Percentiles rank a stretch among this genome's conserved stretches.
phyloP scores from a whole-genome alignment of 352 stramenopile species.

The Thalassiosira mediterranea region DNA sequence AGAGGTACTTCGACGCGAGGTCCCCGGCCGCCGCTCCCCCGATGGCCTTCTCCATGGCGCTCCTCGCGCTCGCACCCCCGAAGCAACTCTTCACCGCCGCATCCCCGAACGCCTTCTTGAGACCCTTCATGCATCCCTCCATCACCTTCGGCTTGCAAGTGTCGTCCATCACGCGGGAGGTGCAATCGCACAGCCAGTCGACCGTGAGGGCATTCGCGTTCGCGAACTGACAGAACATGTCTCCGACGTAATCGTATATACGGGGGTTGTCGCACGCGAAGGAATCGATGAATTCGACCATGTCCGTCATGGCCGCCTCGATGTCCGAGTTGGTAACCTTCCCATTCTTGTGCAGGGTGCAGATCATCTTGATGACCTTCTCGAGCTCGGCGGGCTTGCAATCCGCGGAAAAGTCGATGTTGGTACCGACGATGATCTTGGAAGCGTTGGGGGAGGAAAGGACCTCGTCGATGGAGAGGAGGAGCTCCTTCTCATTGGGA shows the following conservation, averaged over 20 bases:
- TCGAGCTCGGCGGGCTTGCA: conserved; percentile 68
- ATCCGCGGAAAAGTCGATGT: conserved; percentile 61
- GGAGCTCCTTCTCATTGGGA: conserved; percentile 65
- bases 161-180: conserved; percentile 42
- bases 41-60: conserved; percentile 32
- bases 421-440: conserved; percentile 60
- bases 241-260: conserved; percentile 65
- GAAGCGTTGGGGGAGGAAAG: conserved; percentile 53
- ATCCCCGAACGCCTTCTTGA: conserved; percentile 30
- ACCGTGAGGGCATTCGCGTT: conserved; percentile 58
- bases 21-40: conserved; percentile 4
- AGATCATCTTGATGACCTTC: conserved; percentile 65
- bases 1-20: neutral
- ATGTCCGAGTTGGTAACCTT: conserved; percentile 65
- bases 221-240: conserved; percentile 65
- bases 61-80: conserved; percentile 17
- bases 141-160: conserved; percentile 37
- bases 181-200: conserved; percentile 58
- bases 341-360: conserved; percentile 56
- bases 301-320: conserved; percentile 47
- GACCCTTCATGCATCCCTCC: conserved; percentile 22
- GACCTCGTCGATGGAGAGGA: conserved; percentile 72
- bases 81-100: conserved; percentile 15
- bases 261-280: conserved; percentile 64
- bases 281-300: conserved; percentile 78